phyloP scores from a whole-genome alignment of 2,329 filamentous ascomycete species.

The Hypoxylon sp. region DNA sequence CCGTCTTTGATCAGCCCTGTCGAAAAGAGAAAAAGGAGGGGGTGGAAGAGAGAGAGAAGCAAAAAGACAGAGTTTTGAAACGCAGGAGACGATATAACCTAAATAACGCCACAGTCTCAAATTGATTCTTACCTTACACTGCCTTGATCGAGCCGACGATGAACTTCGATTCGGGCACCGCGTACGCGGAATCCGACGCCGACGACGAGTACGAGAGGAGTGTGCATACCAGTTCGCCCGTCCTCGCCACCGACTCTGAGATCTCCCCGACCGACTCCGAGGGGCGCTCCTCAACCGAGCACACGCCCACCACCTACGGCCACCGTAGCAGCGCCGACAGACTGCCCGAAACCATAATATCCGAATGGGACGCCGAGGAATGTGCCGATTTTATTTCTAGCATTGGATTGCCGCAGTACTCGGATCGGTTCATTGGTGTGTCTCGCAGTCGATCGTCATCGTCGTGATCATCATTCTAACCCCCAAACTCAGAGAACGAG shows the following conservation, averaged over 20 bases:
- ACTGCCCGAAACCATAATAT: constrained; percentile 81
- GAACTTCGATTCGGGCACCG: constrained; percentile 76
- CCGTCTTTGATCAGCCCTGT: constrained; percentile 27
- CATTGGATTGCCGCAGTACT: constrained; percentile 86
- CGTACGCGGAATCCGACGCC: constrained; percentile 84
- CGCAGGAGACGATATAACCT: constrained; percentile 32
- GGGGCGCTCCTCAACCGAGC: constrained; percentile 76
- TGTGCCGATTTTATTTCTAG: constrained; percentile 89
- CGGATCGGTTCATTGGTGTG: constrained; percentile 85
- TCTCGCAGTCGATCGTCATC: constrained; percentile 25
- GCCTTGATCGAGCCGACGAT: constrained; percentile 55
- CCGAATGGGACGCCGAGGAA: constrained; percentile 87
- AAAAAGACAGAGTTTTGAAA: constrained; percentile 29
- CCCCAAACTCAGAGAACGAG: constrained; percentile 79
- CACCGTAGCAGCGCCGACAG: constrained; percentile 75
- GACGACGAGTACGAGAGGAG: constrained; percentile 88
- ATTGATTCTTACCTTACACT: constrained; percentile 31
- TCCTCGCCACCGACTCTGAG: constrained; percentile 76
- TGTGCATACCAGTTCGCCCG: constrained; percentile 76
- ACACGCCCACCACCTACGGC: constrained; percentile 84
- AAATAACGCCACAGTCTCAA: constrained; percentile 42
- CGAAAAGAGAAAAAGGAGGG: constrained; percentile 20
- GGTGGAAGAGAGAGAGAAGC: constrained; percentile 32
- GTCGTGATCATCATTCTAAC: constrained; percentile 49
- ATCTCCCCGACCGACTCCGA: constrained; percentile 80